Evolutionary conservation across 352 stramenopile species (phyloP).

Genomic region (Pythium rishiriense): DNA sequence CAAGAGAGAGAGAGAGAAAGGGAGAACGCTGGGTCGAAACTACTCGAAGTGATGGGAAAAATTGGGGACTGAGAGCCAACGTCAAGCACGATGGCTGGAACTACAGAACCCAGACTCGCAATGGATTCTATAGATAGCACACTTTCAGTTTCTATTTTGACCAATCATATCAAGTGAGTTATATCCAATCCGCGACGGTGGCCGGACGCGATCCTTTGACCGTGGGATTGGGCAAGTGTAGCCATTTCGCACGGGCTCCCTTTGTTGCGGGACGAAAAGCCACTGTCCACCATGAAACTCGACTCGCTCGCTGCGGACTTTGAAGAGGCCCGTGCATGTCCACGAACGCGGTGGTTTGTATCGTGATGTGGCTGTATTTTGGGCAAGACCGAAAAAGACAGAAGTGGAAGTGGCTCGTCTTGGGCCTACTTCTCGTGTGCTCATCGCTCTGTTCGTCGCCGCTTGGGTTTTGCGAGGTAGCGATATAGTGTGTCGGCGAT

Average conservation of each 20-base stretch:
- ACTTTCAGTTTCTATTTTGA: constrained; percentile 18
- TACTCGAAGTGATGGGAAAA: constrained; percentile 4
- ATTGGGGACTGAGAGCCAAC: neutral
- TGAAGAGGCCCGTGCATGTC: no score
- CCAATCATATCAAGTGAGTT: constrained; percentile 5
- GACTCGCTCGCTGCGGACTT: no score
- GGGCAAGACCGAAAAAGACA: no score
- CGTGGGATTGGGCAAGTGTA: constrained; percentile 7
- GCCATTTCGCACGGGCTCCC: constrained; percentile 4
- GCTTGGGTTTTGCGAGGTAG: no score
- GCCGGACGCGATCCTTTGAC: neutral
- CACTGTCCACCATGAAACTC: no score
- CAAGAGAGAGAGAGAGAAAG: neutral
- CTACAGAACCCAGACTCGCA: constrained; percentile 12
- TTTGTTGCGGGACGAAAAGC: no score
- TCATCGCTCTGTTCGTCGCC: no score
- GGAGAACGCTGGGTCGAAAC: neutral
- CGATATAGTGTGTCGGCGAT: no score
- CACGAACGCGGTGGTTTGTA: no score
- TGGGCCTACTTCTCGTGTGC: no score
- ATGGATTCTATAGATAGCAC: constrained; percentile 18
- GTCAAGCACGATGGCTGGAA: neutral
- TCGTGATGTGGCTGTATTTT: no score
- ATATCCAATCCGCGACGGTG: neutral
- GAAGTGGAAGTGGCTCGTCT: no score